A percentile compares a stretch with the other conserved stretches of the same genome.
These are phyloP conservation scores for Eragrostis tef DNA, from an alignment of 202 grass and related monocot species.

Conservation along the genomic window DNA sequence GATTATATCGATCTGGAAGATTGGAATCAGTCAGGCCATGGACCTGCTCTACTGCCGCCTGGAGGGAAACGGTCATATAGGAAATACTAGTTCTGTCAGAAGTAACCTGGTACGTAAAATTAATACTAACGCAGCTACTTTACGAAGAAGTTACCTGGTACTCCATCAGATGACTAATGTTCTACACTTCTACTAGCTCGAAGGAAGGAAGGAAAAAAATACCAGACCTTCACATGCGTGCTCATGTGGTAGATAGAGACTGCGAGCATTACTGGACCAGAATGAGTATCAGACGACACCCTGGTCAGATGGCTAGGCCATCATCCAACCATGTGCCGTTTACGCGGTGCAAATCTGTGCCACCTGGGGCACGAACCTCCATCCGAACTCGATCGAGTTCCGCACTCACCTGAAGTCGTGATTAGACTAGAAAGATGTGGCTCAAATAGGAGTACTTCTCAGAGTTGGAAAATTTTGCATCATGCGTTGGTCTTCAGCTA, in stretches of 20 bases:
- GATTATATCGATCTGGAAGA: neutral
- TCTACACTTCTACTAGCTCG: too few species aligned
- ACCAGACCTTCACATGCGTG: neutral
- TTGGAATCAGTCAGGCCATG: neutral
- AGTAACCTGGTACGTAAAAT: neutral
- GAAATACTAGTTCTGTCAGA: neutral
- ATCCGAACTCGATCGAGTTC: neutral
- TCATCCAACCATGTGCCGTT: conserved; percentile 37
- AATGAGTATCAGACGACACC: conserved; percentile 4
- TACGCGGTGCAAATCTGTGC: conserved; percentile 39
- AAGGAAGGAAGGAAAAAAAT: neutral
- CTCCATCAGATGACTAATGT: neutral
- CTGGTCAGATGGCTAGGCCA: conserved; percentile 14
- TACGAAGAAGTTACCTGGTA: neutral
- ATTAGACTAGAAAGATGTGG: conserved; percentile 15
- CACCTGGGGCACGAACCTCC: conserved; percentile 7
- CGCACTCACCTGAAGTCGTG: neutral
- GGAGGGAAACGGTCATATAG: neutral
- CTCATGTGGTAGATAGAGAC: neutral
- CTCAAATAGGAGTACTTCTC: neutral
- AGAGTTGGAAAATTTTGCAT: neutral
- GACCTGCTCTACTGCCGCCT: neutral
- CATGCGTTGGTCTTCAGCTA: neutral
- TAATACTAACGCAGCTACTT: too few species aligned
- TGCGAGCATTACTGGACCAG: neutral